Conservation (phyloP, 2,329 filamentous ascomycete species). For the Apiospora pterosperma region DNA sequence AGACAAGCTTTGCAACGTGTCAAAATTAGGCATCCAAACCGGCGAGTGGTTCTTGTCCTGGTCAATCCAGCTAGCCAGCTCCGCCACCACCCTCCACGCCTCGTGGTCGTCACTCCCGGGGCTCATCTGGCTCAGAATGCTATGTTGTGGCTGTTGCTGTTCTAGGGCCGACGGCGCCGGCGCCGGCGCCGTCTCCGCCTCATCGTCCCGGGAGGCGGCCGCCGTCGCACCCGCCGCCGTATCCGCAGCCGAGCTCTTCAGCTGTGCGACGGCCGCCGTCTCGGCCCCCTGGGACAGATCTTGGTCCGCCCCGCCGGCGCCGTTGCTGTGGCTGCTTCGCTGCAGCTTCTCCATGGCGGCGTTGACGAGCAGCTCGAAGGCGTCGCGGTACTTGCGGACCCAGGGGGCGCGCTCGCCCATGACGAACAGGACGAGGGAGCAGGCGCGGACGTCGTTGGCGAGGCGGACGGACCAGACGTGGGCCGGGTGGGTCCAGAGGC, state of each 20-base stretch:
- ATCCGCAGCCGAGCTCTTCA: not conserved
- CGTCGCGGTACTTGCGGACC: conserved; percentile 45
- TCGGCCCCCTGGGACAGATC: not conserved
- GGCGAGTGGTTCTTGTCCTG: conserved; percentile 21
- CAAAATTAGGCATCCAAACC: conserved; percentile 28
- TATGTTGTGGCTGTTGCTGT: not conserved
- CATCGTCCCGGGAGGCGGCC: not conserved
- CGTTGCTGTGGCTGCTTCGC: conserved; percentile 27
- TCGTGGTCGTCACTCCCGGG: conserved; percentile 7
- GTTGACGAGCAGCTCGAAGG: conserved; percentile 43
- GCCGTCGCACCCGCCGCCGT: not conserved
- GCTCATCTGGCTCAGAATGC: not conserved
- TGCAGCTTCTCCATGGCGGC: conserved; percentile 43
- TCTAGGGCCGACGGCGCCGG: not conserved
- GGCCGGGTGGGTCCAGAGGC: conserved; percentile 39
- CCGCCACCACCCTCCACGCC: conserved; percentile 25
- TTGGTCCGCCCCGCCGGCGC: conserved; percentile 1
- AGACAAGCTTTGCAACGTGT: conserved; percentile 20
- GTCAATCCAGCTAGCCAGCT: conserved; percentile 27
- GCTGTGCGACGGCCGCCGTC: not conserved
- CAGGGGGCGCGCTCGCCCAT: conserved; percentile 46
- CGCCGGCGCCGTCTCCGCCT: not conserved
- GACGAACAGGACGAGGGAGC: conserved; percentile 44
- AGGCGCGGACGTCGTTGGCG: conserved; percentile 46
- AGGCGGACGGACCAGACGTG: conserved; percentile 44